A percentile compares a stretch with the other conserved stretches of the same genome.
Conservation (phyloP, 2,329 filamentous ascomycete genomes). For the Alternaria viburni region DNA sequence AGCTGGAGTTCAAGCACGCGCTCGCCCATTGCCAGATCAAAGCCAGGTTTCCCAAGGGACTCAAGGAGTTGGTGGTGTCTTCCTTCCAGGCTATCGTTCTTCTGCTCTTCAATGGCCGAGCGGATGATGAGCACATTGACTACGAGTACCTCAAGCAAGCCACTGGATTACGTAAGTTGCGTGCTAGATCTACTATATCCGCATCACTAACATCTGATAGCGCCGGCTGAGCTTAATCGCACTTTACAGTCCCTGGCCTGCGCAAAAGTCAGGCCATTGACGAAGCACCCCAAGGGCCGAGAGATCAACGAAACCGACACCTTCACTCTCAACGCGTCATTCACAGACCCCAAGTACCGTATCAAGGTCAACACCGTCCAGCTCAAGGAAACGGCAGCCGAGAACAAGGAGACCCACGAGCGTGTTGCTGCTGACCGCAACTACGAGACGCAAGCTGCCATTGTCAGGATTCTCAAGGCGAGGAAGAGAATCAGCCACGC, state of each 20-base stretch:
- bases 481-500: slow-evolving; percentile 84
- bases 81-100: slow-evolving; percentile 92
- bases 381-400: slow-evolving; percentile 91
- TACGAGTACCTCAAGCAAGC: slow-evolving; percentile 78
- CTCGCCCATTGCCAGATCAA: slow-evolving; percentile 90
- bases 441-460: slow-evolving; percentile 95
- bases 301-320: slow-evolving; percentile 81
- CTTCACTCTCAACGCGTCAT: slow-evolving; percentile 80
- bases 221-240: slow-evolving; percentile 79
- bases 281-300: slow-evolving; percentile 82
- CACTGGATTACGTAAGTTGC: slow-evolving; percentile 70
- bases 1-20: slow-evolving; percentile 88
- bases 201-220: slow-evolving; percentile 45
- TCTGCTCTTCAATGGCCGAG: slow-evolving; percentile 81
- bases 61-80: slow-evolving; percentile 88
- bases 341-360: slow-evolving; percentile 81
- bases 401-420: slow-evolving; percentile 93
- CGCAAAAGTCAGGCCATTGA: slow-evolving; percentile 82
- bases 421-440: slow-evolving; percentile 87
- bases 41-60: slow-evolving; percentile 77
- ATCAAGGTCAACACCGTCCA: slow-evolving; percentile 99
- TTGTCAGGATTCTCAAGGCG: slow-evolving; percentile 96
- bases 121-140: slow-evolving; percentile 67
- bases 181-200: background rate
- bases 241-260: slow-evolving; percentile 96